These are phyloP conservation scores for Colletotrichum theobromicola DNA, from an alignment of 2,329 filamentous ascomycete genomes.

Conservation along the genomic window DNA sequence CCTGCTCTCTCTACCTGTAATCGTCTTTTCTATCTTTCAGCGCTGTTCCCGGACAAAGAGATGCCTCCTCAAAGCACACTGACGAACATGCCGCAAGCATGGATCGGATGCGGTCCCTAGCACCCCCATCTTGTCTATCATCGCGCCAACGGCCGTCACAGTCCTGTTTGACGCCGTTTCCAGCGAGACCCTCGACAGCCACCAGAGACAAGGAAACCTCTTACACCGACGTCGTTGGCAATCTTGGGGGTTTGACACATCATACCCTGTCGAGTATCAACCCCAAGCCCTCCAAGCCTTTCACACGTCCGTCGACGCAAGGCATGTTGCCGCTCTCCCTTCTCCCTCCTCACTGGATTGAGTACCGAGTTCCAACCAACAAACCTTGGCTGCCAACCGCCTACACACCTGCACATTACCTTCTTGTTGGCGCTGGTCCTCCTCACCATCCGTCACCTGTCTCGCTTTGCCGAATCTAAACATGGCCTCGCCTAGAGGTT, in stretches of 20 bases:
- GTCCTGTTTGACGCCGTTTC: neutral
- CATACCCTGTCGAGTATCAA: neutral
- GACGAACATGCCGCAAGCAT: neutral
- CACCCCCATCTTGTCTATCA: neutral
- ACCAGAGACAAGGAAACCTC: neutral
- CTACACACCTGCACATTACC: neutral
- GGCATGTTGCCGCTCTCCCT: neutral
- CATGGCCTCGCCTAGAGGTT: neutral
- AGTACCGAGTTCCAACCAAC: neutral
- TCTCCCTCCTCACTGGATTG: neutral
- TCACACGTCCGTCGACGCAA: neutral
- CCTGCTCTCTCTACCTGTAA: neutral
- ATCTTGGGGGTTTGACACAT: neutral
- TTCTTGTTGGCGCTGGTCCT: neutral
- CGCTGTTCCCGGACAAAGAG: neutral
- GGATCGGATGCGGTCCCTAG: neutral
- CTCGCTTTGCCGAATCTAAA: slow-evolving; percentile 1
- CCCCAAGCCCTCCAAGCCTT: neutral
- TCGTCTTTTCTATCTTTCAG: neutral
- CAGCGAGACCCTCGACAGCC: neutral
- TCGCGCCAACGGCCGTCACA: neutral
- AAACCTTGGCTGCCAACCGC: neutral
- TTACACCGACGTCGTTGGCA: neutral
- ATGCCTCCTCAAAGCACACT: neutral
- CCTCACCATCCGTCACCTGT: slow-evolving; percentile 9